Evolutionary conservation across 495 filamentous ascomycete species (phyloP), one percentile per base, ranked within the genome.

Genomic region (Penicillium maclennaniae): DNA sequence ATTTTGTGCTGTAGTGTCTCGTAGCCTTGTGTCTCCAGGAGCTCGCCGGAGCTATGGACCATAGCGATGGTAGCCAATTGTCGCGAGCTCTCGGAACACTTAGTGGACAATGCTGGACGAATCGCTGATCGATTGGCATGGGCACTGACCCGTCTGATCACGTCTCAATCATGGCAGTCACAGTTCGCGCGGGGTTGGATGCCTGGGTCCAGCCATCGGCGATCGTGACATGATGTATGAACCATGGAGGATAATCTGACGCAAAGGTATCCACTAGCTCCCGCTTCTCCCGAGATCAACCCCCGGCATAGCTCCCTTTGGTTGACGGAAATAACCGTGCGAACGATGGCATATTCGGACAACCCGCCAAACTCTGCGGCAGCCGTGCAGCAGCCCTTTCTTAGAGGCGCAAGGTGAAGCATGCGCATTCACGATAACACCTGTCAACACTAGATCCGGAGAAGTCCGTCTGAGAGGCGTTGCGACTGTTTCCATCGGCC

Each of bases 61-160:
- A 17, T 31, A 2, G 12, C 9, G 2, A 20, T 26, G 56, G 56
- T 55, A 59, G 21, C 40, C 51, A 59, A 59, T 55, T 1, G 34
- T 48, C 27, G 16, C 16, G 12, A 23, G 20, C 1, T 0, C 15
- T 40, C 34, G 15, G 16, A 7, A 20, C 28, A 21, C 45, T 42
- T 48, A 53, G 40, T 45, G 45, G 45, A 21, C 37, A 51, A 17
- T 50, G 27, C 36, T 36, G 37, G 54, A 53, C 46, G 53, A 60
- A 60, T 49, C 15, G 45, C 48, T 21, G 46, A 56, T 56, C 58
- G 49, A 60, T 60, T 60, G 45, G 41, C 41, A 49, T 58, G 15
- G 48, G 19, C 27, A 47, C 20, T 7, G 28, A 19, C 21, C 38
- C 21, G 19, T 19, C 38, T 27, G 12, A 47, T 43, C 28, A 25